Base-by-base conservation (phyloP, 1,284 basidiomycete species). In the Ceratobasidium theobromae region DNA sequence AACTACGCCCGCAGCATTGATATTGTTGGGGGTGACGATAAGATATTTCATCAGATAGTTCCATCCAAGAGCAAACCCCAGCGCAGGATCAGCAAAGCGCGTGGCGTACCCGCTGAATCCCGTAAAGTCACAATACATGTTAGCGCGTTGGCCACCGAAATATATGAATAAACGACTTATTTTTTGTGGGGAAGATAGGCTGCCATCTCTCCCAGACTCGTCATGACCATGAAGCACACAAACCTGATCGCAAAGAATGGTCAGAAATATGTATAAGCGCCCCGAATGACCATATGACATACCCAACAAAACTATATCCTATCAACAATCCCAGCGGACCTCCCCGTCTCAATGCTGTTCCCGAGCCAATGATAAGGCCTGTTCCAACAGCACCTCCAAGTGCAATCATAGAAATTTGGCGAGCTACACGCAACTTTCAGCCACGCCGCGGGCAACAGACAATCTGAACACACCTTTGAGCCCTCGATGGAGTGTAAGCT, bases 321-420 rank as follows among this genome's bases (percentile, higher is more conserved):
- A 82, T 73, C 67, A 81, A 75, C 12, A 81, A 73, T 18, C 74
- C 75, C 43, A 73, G 77, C 0, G 80, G 80, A 5, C 80, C 80
- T 32, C 76, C 78, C 57, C 75, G 72, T 9, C 74, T 72, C 8
- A 81, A 71, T 55, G 75, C 76, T 0, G 72, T 72, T 45, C 79
- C 79, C 4, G 77, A 82, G 48, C 88, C 89, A 70, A 92, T 90
- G 70, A 92, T 87, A 18, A 92, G 78, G 73, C 90, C 90, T 25
- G 88, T 91, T 6, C 85, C 85, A 6, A 86, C 80, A 21, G 85
- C 83, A 65, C 85, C 84, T 28, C 84, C 84, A 32, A 84, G 79
- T 51, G 73, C 74, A 66, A 76, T 89, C 87, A 89, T 89, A 27
- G 85, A 85, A 53, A 88, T 86, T 72, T 76, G 74, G 16, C 64